Conservation (phyloP, 164 flowering plant species). For the Aristolochia contorta region DNA sequence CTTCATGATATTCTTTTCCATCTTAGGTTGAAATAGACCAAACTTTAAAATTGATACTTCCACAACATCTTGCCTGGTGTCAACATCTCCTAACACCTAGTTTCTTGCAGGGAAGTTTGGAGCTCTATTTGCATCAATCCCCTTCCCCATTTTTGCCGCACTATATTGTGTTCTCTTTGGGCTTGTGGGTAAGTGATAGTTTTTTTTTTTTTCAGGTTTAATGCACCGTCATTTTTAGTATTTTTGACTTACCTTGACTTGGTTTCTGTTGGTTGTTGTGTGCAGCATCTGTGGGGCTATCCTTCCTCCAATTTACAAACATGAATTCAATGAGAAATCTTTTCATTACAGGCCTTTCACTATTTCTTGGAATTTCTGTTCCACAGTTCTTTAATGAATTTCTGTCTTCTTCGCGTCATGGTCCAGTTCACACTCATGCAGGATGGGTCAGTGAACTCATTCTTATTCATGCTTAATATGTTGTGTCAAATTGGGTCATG, state of each 20-base stretch:
- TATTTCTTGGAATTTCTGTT: slow-evolving; percentile 85
- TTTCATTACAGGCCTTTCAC: slow-evolving; percentile 74
- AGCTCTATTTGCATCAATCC: slow-evolving; percentile 97
- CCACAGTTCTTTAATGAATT: slow-evolving; percentile 77
- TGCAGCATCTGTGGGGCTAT: slow-evolving; percentile 89
- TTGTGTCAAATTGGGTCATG: neutral
- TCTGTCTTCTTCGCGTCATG: slow-evolving; percentile 33
- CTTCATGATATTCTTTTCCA: slow-evolving; percentile 95
- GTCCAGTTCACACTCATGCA: slow-evolving; percentile 78
- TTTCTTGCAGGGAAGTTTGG: slow-evolving; percentile 91
- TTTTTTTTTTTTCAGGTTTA: neutral
- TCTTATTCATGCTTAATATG: neutral
- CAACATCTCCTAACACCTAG: neutral
- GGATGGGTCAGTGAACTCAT: slow-evolving; percentile 69
- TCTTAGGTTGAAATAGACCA: slow-evolving; percentile 46
- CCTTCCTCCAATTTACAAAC: slow-evolving; percentile 95
- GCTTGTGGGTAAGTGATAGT: slow-evolving; percentile 66
- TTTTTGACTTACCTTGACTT: neutral
- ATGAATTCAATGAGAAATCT: slow-evolving; percentile 98
- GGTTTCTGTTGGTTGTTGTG: neutral
- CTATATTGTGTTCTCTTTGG: slow-evolving; percentile 87
- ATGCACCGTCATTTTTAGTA: neutral
- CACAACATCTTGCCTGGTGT: neutral
- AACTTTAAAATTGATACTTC: neutral
- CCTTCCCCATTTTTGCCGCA: slow-evolving; percentile 89